Base-by-base conservation (phyloP, 805 yeast genomes). In the Wickerhamiella cacticola region DNA sequence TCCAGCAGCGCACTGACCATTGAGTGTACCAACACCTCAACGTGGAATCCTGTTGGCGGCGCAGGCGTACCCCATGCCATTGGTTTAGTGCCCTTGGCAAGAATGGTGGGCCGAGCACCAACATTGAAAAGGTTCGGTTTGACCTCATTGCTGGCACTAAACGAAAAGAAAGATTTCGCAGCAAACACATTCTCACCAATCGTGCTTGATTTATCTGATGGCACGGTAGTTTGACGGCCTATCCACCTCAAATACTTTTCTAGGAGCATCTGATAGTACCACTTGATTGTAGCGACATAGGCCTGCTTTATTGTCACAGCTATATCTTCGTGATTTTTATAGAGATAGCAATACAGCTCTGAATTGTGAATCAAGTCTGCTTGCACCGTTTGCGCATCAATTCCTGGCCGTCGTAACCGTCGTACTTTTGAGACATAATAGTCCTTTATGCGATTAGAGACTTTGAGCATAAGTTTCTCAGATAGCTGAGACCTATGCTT, bases 181-280 rank as follows among this genome's bases (percentile, higher is more conserved):
- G 45, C 31, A 15, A 46, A 25, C 12, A 34, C 48, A 1, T 23
- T 23, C 8, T 19, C 40, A 24, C 52, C 52, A 10, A 50, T 31
- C 6, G 49, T 38, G 5, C 28, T 42, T 10, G 42, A 9, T 16
- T 23, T 33, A 39, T 50, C 52, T n/a, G 35, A 36, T 0, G 41
- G 15, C 1, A 39, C 35, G 10, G 53, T 25, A 16, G 55, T 54
- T 48, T 53, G 57, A n/a, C 58, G 51, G 24, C 46, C 50, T 15
- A 56, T 48, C 54, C 53, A 53, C 24, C 59, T 49, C 19, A 56
- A 55, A 35, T 57, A 57, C 42, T 57, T 57, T 18, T 80, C 78
- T 59, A 88, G 89, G 55, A 82, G 75, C 49, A 81, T 74, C 50
- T 73, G 70, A 62, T 92, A 92, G 66, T 89, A 92, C 98, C 98